A percentile compares a stretch with the other conserved stretches of the same genome.
Evolutionary conservation across 805 yeast genomes (phyloP).

Genomic region (Teunomyces kruisii): DNA sequence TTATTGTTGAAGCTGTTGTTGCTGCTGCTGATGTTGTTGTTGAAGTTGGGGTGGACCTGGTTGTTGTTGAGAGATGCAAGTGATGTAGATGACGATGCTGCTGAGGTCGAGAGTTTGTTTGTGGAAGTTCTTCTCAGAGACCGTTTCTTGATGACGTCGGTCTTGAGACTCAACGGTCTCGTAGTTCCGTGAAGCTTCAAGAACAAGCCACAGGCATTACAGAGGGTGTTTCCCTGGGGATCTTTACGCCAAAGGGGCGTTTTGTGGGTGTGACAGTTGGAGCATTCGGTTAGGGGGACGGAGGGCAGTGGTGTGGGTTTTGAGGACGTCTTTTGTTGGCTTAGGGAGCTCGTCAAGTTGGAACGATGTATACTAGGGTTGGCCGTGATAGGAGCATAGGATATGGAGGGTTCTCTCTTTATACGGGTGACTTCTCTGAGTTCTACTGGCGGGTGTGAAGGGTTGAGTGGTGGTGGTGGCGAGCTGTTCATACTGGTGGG

Average conservation of each 20-base stretch:
- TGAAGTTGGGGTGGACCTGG: no score
- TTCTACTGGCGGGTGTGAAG: slow-evolving; percentile 6
- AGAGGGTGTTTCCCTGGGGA: slow-evolving; percentile 56
- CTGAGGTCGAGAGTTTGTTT: slow-evolving; percentile 7
- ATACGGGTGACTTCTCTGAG: background rate
- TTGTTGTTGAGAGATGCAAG: background rate
- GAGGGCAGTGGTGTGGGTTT: slow-evolving; percentile 1
- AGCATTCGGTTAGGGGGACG: slow-evolving; percentile 41
- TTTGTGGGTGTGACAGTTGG: slow-evolving; percentile 57
- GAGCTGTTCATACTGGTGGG: slow-evolving; percentile 33
- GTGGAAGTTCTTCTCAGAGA: slow-evolving; percentile 38
- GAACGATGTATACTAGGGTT: slow-evolving; percentile 7
- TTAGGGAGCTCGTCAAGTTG: slow-evolving; percentile 21
- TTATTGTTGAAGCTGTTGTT: no score
- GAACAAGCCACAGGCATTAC: slow-evolving; percentile 66
- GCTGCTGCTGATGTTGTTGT: no score
- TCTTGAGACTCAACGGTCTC: slow-evolving; percentile 56
- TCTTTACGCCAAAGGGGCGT: slow-evolving; percentile 67
- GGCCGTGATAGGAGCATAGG: background rate
- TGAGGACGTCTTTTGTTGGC: slow-evolving; percentile 11
- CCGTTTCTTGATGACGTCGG: slow-evolving; percentile 58
- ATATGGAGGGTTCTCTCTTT: background rate
- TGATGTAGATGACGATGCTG: background rate
- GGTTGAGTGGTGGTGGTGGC: no score
- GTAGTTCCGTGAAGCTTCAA: slow-evolving; percentile 61